phyloP scores from a whole-genome alignment of 1,139 yeast genomes.

The Hyphopichia burtonii region DNA sequence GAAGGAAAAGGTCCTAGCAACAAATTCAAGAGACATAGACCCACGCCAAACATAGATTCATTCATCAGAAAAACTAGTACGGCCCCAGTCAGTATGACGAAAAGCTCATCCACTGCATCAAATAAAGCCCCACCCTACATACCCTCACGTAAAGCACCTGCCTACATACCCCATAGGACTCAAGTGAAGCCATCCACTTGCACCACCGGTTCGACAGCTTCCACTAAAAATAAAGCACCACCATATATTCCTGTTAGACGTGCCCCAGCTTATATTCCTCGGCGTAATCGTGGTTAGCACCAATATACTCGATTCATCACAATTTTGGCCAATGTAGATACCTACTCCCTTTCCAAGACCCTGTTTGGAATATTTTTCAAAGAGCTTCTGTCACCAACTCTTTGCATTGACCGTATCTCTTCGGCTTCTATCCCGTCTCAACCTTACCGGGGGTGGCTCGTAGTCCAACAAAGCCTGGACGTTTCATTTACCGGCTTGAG shows the following conservation, averaged over 20 bases:
- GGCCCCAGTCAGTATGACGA: not conserved
- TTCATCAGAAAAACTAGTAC: not conserved
- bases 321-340: too few species aligned
- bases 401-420: too few species aligned
- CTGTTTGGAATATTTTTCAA: too few species aligned
- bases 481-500: too few species aligned
- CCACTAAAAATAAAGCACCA: slow-evolving; percentile 19
- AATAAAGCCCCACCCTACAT: slow-evolving; percentile 6
- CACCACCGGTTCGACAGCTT: not conserved
- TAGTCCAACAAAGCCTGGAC: too few species aligned
- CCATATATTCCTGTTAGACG: slow-evolving; percentile 24
- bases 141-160: not conserved
- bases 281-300: slow-evolving; percentile 4
- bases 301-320: too few species aligned
- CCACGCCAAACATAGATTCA: slow-evolving; percentile 1
- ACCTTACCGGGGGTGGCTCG: too few species aligned
- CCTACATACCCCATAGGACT: not conserved
- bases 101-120: not conserved
- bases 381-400: too few species aligned
- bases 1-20: not conserved
- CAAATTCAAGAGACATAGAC: slow-evolving; percentile 4
- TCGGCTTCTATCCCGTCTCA: too few species aligned
- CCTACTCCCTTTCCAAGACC: too few species aligned
- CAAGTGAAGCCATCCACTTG: too few species aligned
- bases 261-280: slow-evolving; percentile 4